A percentile compares a stretch with the other conserved stretches of the same genome.
phyloP scores from a whole-genome alignment of 345 rosid species.

The Syzygium grande region DNA sequence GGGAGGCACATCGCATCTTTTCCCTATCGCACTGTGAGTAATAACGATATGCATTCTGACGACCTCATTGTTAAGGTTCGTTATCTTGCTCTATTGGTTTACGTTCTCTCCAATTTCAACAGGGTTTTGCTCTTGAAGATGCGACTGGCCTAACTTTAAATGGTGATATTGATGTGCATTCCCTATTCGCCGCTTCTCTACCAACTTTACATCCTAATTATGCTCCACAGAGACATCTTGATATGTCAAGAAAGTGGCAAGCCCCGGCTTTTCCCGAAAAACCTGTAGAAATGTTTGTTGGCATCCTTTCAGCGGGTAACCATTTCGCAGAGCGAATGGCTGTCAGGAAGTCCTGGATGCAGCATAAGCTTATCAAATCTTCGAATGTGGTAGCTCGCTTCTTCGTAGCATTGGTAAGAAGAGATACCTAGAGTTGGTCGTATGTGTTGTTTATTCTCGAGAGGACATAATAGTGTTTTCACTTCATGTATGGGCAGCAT shows the following conservation, averaged over 20 bases:
- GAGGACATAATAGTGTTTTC: neutral
- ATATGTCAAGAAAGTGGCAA: constrained; percentile 72
- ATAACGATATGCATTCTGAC: neutral
- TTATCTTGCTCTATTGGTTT: constrained; percentile 5
- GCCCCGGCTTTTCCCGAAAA: constrained; percentile 58
- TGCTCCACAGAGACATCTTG: constrained; percentile 78
- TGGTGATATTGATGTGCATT: constrained; percentile 77
- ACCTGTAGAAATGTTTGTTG: constrained; percentile 69
- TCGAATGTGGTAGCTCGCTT: constrained; percentile 87
- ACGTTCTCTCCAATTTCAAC: constrained; percentile 8
- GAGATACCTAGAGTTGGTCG: neutral
- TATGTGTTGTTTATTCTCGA: neutral
- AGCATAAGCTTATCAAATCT: constrained; percentile 66
- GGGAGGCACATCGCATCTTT: constrained; percentile 91
- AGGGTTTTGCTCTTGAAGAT: constrained; percentile 96
- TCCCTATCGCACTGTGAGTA: constrained; percentile 88
- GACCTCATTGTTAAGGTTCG: neutral
- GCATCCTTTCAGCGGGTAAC: constrained; percentile 91
- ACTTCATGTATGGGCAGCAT: constrained; percentile 36
- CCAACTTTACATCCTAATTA: constrained; percentile 80
- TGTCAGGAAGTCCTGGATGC: constrained; percentile 95
- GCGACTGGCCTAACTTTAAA: constrained; percentile 79
- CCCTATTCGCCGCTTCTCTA: constrained; percentile 76
- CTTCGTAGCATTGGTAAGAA: constrained; percentile 80
- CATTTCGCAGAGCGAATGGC: constrained; percentile 98